Evolutionary conservation across 768 basidiomycete species (phyloP).

Genomic region (Lactarius psammicola): DNA sequence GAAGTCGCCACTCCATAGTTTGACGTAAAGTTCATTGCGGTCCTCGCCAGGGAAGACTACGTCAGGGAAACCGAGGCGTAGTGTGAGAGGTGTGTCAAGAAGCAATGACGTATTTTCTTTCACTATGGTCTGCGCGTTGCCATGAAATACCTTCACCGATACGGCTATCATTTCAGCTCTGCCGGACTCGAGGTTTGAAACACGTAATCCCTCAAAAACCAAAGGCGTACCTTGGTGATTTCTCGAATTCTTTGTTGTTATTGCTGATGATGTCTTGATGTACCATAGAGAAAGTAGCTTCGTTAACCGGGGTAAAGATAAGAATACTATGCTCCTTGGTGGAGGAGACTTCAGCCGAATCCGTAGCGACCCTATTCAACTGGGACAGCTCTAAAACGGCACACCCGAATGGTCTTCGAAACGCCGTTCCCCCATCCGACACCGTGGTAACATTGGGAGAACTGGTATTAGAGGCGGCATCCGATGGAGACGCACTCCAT

Average conservation of each 20-base stretch:
- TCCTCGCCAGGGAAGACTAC: slow-evolving; percentile 90
- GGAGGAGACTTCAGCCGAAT: slow-evolving; percentile 60
- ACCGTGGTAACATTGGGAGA: slow-evolving; percentile 16
- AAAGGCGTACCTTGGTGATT: slow-evolving; percentile 64
- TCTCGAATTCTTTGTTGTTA: slow-evolving; percentile 77
- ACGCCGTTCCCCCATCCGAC: slow-evolving; percentile 42
- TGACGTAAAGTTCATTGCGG: slow-evolving; percentile 96
- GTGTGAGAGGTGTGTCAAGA: slow-evolving; percentile 75
- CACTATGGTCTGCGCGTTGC: slow-evolving; percentile 70
- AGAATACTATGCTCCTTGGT: slow-evolving; percentile 82
- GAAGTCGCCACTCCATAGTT: slow-evolving; percentile 94
- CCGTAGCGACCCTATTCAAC: slow-evolving; percentile 62
- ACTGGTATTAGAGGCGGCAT: slow-evolving; percentile 12
- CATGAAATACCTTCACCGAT: slow-evolving; percentile 82
- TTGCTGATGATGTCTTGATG: slow-evolving; percentile 92
- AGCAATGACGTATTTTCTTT: slow-evolving; percentile 83
- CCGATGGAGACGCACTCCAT: slow-evolving; percentile 8
- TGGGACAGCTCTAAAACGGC: slow-evolving; percentile 86
- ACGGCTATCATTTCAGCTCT: slow-evolving; percentile 89
- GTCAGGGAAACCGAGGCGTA: slow-evolving; percentile 92
- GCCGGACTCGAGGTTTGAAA: slow-evolving; percentile 11
- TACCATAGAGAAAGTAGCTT: slow-evolving; percentile 85
- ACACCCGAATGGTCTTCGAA: slow-evolving; percentile 92
- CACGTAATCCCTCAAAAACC: neutral
- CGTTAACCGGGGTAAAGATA: slow-evolving; percentile 80